phyloP scores from a whole-genome alignment of 306 rosid species.

The Prunus kanzakura region DNA sequence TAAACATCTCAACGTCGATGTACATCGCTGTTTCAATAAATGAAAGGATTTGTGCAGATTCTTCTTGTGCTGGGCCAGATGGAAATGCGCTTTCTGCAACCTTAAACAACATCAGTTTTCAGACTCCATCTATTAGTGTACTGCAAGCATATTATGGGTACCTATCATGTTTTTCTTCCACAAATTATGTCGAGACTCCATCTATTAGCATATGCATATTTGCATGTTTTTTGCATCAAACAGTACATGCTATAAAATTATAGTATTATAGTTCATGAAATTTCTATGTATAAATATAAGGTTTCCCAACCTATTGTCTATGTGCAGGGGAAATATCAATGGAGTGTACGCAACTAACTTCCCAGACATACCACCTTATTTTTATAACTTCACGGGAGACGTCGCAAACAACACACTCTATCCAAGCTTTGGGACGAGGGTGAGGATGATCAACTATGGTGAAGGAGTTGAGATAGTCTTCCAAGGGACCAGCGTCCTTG shows the following conservation, averaged over 20 bases:
- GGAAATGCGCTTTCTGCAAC: conserved; percentile 22
- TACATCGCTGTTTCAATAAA: conserved; percentile 28
- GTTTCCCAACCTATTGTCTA: too few species aligned
- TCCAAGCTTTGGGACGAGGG: conserved; percentile 53
- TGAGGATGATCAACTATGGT: conserved; percentile 57
- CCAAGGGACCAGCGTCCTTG: conserved; percentile 72
- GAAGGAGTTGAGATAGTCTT: conserved; percentile 77
- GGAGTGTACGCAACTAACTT: too few species aligned
- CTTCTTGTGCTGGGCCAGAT: conserved; percentile 23
- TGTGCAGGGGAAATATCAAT: too few species aligned
- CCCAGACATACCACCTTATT: conserved; percentile 2
- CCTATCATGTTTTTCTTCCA: background rate
- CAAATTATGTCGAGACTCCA: too few species aligned
- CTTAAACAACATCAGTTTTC: conserved; percentile 39
- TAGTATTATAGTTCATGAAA: too few species aligned
- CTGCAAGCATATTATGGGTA: conserved; percentile 39
- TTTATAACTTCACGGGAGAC: conserved; percentile 38
- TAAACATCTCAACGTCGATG: conserved; percentile 12
- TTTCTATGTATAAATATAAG: too few species aligned
- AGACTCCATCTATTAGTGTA: conserved; percentile 14
- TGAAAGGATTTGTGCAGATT: conserved; percentile 18
- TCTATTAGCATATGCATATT: too few species aligned
- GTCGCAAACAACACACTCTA: background rate
- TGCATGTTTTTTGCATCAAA: too few species aligned
- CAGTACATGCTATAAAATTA: too few species aligned